Base-by-base conservation (phyloP, 352 stramenopile genomes). In the Globisporangium viniferum region DNA sequence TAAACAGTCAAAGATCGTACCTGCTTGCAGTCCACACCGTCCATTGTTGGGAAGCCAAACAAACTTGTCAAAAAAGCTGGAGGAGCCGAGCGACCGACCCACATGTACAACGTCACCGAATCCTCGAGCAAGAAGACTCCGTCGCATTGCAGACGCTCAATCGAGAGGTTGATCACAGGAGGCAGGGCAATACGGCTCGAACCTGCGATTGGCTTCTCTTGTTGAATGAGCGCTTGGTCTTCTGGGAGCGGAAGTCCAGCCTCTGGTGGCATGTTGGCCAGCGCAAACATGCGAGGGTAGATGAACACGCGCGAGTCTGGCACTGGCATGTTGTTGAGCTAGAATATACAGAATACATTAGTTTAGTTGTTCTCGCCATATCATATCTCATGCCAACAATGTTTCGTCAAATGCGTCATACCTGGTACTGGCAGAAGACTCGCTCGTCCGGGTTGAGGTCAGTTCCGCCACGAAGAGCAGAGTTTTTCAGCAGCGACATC, bases 401-500 rank as follows among this genome's bases (percentile, higher is more conserved):
- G n/a, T 20, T 51, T 55, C 65, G 59, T 67, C 15, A 73, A 44
- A 10, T 57, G 46, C 7, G 12, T 3, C 48, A 46, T 75, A 93
- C 79, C 74, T 91, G 72, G 74, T 98, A 95, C 70, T 98, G 94
- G 39, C 97, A 73, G 77, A 97, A 97, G 15, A 93, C 79, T 59
- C 98, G 90, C 71, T 99, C 96, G 78, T 99, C 98, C 15, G 96
- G 86, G 66, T 96, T 96, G 48, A 99, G 79, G 73, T 99, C 98
- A 41, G 88, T 98, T 24, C 97, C 97, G 64, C 98, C 98, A 67
- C 98, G 89, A 69, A 99, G 97, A 3, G 95, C 93, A 27, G 97
- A 87, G 82, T 97, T 99, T 85, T 99, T 99, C 76, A 99, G 91
- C 59, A 99, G 76, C 39, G 97, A 97, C 89, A 99, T 98, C 78